These are phyloP conservation scores for Phialophora macrospora DNA, from an alignment of 2,329 filamentous ascomycete species.

Conservation along the genomic window DNA sequence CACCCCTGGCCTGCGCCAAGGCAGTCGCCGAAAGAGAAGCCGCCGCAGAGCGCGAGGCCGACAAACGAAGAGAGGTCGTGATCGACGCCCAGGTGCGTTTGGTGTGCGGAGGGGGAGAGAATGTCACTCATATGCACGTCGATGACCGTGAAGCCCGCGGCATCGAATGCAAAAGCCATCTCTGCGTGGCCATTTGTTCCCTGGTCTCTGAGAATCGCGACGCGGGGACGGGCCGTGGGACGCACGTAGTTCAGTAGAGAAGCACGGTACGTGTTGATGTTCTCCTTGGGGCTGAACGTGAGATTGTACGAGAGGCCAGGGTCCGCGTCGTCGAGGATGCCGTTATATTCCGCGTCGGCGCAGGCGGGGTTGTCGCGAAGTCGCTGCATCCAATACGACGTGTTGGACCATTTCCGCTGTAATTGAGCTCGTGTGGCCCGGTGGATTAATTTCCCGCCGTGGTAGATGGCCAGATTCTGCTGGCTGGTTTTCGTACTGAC, in stretches of 20 bases:
- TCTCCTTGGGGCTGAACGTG: slow-evolving; percentile 78
- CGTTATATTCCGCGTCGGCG: slow-evolving; percentile 79
- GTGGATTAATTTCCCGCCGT: slow-evolving; percentile 71
- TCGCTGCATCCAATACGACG: slow-evolving; percentile 88
- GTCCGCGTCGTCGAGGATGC: slow-evolving; percentile 74
- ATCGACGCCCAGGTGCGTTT: slow-evolving; percentile 66
- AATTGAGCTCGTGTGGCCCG: slow-evolving; percentile 72
- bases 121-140: slow-evolving; percentile 97
- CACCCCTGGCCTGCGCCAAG: slow-evolving; percentile 95
- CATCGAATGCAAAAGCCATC: slow-evolving; percentile 94
- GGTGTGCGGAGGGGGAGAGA: slow-evolving; percentile 30
- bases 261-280: slow-evolving; percentile 43
- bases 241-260: slow-evolving; percentile 65
- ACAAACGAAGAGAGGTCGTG: slow-evolving; percentile 81
- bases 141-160: slow-evolving; percentile 86
- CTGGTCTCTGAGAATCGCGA: slow-evolving; percentile 93
- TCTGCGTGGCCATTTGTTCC: slow-evolving; percentile 96
- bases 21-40: slow-evolving; percentile 92
- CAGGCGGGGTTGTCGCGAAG: slow-evolving; percentile 86
- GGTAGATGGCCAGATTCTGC: slow-evolving; percentile 77
- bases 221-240: slow-evolving; percentile 68
- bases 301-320: slow-evolving; percentile 85
- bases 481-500: slow-evolving; percentile 67
- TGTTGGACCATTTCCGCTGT: slow-evolving; percentile 86
- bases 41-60: slow-evolving; percentile 91